phyloP scores from a whole-genome alignment of 352 stramenopile species.

The Halophytophthora batemanensis region DNA sequence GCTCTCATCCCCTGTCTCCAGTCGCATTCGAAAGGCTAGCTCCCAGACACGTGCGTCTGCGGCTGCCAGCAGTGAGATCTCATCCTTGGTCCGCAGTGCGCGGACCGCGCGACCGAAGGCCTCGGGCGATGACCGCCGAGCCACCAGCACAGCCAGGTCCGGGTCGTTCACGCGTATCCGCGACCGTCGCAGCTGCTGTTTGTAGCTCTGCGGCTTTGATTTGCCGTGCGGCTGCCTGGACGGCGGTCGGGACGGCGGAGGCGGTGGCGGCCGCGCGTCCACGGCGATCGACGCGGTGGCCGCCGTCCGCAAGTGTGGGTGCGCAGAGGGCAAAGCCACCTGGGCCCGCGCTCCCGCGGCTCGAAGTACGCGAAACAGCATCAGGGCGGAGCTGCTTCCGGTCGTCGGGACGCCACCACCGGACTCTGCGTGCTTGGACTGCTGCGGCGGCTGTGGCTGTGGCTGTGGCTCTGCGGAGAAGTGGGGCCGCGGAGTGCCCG shows the following conservation, averaged over 20 bases:
- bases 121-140: constrained; percentile 20
- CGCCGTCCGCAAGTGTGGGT: constrained; percentile 3
- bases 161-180: constrained; percentile 26
- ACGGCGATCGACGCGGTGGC: not conserved
- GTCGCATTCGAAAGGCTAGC: constrained; percentile 49
- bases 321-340: constrained; percentile 1
- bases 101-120: constrained; percentile 35
- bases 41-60: constrained; percentile 61
- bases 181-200: not conserved
- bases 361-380: constrained; percentile 22
- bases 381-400: no score
- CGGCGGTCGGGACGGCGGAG: no score
- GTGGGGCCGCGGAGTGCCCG: no score
- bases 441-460: no score
- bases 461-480: no score
- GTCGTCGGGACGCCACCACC: constrained; percentile 6
- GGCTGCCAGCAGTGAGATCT: constrained; percentile 37
- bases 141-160: constrained; percentile 37
- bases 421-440: no score
- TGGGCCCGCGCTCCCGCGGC: not conserved
- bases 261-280: not conserved
- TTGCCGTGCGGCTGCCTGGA: no score
- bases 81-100: constrained; percentile 33
- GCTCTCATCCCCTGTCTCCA: constrained; percentile 39
- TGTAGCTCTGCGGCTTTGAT: not conserved